These are phyloP conservation scores for Cercospora brassicicola DNA, from an alignment of 2,329 filamentous ascomycete species.

Conservation along the genomic window DNA sequence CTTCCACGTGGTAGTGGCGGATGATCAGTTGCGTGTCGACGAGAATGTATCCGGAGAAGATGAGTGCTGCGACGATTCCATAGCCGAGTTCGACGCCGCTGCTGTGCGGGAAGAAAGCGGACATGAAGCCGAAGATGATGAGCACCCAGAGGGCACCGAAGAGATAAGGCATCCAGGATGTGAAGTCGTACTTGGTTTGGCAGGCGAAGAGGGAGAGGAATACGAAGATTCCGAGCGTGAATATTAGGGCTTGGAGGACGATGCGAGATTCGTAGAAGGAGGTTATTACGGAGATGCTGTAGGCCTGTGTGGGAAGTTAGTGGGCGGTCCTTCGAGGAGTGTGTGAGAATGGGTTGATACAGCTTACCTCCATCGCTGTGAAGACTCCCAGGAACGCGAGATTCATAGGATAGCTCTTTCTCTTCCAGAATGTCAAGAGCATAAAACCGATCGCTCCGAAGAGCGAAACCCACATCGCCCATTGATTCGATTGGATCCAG, in stretches of 20 bases:
- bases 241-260: conserved; percentile 84
- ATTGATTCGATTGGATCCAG: conserved; percentile 84
- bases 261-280: conserved; percentile 83
- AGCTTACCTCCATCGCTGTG: conserved; percentile 69
- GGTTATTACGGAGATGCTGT: conserved; percentile 87
- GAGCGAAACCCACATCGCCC: conserved; percentile 83
- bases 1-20: conserved; percentile 90
- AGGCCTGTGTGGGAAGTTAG: conserved; percentile 54
- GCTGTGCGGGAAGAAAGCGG: conserved; percentile 80
- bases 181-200: conserved; percentile 98
- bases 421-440: conserved; percentile 87
- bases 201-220: conserved; percentile 78
- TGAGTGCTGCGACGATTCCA: conserved; percentile 74
- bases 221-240: conserved; percentile 71
- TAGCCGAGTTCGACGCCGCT: conserved; percentile 83
- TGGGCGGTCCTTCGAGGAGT: neutral
- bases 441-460: conserved; percentile 82
- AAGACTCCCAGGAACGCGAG: conserved; percentile 88
- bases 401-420: conserved; percentile 68
- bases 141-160: conserved; percentile 88
- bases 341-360: neutral
- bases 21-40: conserved; percentile 96
- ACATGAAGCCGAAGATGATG: conserved; percentile 90
- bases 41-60: conserved; percentile 93
- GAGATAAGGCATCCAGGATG: conserved; percentile 92